phyloP scores from a whole-genome alignment of 2,329 filamentous ascomycete species.

The Pseudogymnoascus sp. region DNA sequence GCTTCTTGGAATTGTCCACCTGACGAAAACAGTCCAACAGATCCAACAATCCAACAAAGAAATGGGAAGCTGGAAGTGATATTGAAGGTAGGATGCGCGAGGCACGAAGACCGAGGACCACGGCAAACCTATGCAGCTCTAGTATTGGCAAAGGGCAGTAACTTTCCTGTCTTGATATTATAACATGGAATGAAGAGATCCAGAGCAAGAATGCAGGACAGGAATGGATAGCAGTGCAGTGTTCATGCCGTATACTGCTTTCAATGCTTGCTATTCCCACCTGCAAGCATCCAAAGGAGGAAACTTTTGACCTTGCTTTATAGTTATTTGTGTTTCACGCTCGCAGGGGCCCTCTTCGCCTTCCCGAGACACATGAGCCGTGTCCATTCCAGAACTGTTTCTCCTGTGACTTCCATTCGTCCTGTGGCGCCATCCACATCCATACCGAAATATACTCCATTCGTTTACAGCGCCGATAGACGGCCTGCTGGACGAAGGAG shows the following conservation, averaged over 20 bases:
- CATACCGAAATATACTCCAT: background rate
- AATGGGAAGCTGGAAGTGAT: background rate
- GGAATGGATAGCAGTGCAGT: background rate
- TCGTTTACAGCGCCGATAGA: background rate
- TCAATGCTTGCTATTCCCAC: background rate
- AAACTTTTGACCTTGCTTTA: background rate
- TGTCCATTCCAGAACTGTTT: constrained; percentile 1
- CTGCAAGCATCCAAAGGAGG: background rate
- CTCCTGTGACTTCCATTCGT: background rate
- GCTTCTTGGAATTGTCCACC: background rate
- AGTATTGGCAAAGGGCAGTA: background rate
- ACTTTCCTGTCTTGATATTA: background rate
- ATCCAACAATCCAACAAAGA: background rate
- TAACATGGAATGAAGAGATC: background rate
- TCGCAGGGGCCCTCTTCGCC: background rate
- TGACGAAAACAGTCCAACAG: background rate
- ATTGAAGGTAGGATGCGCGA: background rate
- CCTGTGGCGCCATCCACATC: background rate
- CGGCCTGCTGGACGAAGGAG: background rate
- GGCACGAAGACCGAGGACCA: background rate
- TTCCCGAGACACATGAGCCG: background rate
- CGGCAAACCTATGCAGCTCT: background rate
- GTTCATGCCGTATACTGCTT: background rate
- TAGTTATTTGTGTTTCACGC: background rate
- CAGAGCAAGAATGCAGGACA: background rate